Evolutionary conservation across 202 grass and related monocot genomes (phyloP).

Genomic region (Panicum virgatum): DNA sequence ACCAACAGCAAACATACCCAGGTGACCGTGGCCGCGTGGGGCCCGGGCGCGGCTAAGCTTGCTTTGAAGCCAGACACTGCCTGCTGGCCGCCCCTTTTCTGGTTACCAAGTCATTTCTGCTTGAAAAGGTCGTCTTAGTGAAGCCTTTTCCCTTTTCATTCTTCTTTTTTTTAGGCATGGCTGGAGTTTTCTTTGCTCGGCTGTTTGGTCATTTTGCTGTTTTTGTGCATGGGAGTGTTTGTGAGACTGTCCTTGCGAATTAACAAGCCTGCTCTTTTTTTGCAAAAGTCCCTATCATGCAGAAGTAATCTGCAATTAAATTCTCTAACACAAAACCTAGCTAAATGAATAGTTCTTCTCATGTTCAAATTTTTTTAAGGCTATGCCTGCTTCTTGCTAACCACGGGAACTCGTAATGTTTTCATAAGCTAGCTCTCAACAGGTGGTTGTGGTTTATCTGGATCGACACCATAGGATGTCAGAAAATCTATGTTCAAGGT

Average conservation of each 20-base stretch:
- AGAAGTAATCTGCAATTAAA: too few species aligned
- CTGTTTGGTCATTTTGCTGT: neutral
- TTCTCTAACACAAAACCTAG: too few species aligned
- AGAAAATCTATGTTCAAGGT: too few species aligned
- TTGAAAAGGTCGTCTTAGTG: neutral
- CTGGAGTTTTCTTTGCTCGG: neutral
- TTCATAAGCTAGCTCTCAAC: too few species aligned
- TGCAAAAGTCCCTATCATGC: too few species aligned
- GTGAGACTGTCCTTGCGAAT: neutral
- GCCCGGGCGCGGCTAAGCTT: neutral
- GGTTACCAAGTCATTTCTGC: constrained; percentile 1
- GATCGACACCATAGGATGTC: too few species aligned
- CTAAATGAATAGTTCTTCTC: too few species aligned
- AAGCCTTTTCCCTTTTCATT: neutral
- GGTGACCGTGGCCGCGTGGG: neutral
- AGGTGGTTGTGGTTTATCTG: too few species aligned
- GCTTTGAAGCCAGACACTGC: constrained; percentile 15
- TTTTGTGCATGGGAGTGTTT: neutral
- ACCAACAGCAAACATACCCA: neutral
- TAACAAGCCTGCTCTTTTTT: neutral
- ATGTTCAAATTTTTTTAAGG: too few species aligned
- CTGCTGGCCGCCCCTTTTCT: neutral
- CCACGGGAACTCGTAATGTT: too few species aligned
- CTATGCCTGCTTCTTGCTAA: too few species aligned
- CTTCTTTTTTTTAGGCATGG: neutral